phyloP scores from a whole-genome alignment of 768 basidiomycete genomes.

The Tricholoma sp. region DNA sequence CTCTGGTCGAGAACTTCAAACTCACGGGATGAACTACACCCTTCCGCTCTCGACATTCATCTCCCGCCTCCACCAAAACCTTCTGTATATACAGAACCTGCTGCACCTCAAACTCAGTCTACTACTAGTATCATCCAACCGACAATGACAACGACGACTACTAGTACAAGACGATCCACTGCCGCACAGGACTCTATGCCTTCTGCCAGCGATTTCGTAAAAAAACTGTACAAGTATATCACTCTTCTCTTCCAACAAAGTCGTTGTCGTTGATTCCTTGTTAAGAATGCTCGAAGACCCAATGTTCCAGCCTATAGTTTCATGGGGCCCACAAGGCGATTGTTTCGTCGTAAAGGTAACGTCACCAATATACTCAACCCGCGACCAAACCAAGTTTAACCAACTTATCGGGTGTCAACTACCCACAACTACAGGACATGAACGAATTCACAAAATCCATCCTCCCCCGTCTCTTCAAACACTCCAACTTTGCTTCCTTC shows the following conservation, averaged over 20 bases:
- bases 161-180: background rate
- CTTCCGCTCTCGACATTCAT: background rate
- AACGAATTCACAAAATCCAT: conserved; percentile 92
- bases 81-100: background rate
- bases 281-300: conserved; percentile 85
- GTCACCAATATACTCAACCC: too few species aligned
- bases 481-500: conserved; percentile 90
- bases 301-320: conserved; percentile 65
- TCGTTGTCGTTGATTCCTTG: background rate
- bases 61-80: background rate
- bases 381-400: too few species aligned
- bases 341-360: conserved; percentile 82
- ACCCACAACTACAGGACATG: conserved; percentile 76
- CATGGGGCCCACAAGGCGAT: conserved; percentile 80
- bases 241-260: background rate
- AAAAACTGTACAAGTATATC: conserved; percentile 84
- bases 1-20: background rate
- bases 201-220: conserved; percentile 89
- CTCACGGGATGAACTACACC: background rate
- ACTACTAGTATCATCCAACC: background rate
- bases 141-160: background rate
- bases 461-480: conserved; percentile 90
- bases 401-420: too few species aligned
- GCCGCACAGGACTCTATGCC: conserved; percentile 72
- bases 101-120: background rate